Conservation (phyloP, 805 yeast species). For the Pichia eremophila region DNA sequence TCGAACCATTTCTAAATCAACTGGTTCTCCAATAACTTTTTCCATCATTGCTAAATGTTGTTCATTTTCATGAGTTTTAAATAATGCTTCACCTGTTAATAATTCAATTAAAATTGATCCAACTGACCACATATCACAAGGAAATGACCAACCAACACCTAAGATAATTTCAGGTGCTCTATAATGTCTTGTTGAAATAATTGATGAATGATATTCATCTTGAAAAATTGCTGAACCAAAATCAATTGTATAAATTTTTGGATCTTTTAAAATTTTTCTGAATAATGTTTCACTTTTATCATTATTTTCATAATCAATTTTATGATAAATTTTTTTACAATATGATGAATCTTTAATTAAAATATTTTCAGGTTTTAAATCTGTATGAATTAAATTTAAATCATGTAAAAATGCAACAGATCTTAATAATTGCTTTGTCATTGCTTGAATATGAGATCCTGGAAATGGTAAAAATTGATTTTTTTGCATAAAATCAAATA, state of each 20-base stretch:
- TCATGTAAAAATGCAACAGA: slow-evolving; percentile 88
- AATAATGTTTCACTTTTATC: slow-evolving; percentile 2
- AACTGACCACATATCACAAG: slow-evolving; percentile 95
- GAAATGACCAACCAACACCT: slow-evolving; percentile 94
- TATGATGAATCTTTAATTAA: slow-evolving; percentile 50
- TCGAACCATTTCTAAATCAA: slow-evolving; percentile 32
- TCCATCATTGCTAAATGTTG: slow-evolving; percentile 97
- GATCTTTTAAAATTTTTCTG: slow-evolving; percentile 53
- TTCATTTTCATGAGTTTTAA: slow-evolving; percentile 87
- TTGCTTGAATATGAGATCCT: slow-evolving; percentile 83
- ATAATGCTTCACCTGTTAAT: slow-evolving; percentile 87
- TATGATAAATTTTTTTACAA: slow-evolving; percentile 23
- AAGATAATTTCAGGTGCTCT: slow-evolving; percentile 94
- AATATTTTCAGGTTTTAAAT: slow-evolving; percentile 92
- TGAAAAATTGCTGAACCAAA: slow-evolving; percentile 95
- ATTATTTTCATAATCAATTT: slow-evolving; percentile 10
- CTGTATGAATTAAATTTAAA: slow-evolving; percentile 86
- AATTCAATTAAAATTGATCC: slow-evolving; percentile 91
- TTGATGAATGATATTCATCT: slow-evolving; percentile 86
- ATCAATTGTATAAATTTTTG: slow-evolving; percentile 83
- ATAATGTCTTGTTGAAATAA: slow-evolving; percentile 92
- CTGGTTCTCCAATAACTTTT: slow-evolving; percentile 49
- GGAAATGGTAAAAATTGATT: slow-evolving; percentile 88
- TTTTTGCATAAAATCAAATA: slow-evolving; percentile 81
- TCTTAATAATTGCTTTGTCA: slow-evolving; percentile 74